Base-by-base conservation (phyloP, 1,139 yeast genomes). In the Scheffersomyces parashehatae region DNA sequence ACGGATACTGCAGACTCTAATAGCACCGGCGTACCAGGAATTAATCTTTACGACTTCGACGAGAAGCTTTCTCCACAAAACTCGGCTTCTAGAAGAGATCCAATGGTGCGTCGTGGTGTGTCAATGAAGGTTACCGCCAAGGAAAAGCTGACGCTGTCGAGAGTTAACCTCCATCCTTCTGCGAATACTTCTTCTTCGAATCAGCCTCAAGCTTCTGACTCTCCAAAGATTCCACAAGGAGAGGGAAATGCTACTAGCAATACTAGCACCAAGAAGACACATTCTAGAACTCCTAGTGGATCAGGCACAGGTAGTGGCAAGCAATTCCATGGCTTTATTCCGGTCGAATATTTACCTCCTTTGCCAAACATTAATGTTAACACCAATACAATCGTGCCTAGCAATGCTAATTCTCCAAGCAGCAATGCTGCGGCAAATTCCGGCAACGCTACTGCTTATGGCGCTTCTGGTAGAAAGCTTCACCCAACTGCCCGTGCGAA, bases 401-500 rank as follows among this genome's bases (percentile, higher is more conserved):
- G 45, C n/a, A 40, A 37, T 24, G 39, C 37, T 28, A 20, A 6
- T 20, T 20, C 26, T 6, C 26, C 7, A 20, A 6, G 26, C 26
- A 14, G 35, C 35, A 15, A 31, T 15, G 35, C 35, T 31, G 35
- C 10, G 6, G 14, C 34, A 14, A 16, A 16, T 7, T 11, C 7
- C 34, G 13, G 13, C 13, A 13, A 13, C 13, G 16, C 34, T 13
- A 16, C 12, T 11, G 43, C 42, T 12, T 30, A 38, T 7, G 35
- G 43, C 8, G 33, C 42, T 15, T 37, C 49, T 31, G 48, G 48
- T 14, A 40, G 49, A 16, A 52, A 50, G 29, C 51, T 77, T 55
- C 96, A 88, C 63, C 95, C 96, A 28, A 83, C 90, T 13, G 96
- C 96, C 0, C 79, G 96, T 55, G 96, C 96, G 3, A 88, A 88